phyloP scores from a whole-genome alignment of 1,284 basidiomycete species.

The Inonotus obliquus region DNA sequence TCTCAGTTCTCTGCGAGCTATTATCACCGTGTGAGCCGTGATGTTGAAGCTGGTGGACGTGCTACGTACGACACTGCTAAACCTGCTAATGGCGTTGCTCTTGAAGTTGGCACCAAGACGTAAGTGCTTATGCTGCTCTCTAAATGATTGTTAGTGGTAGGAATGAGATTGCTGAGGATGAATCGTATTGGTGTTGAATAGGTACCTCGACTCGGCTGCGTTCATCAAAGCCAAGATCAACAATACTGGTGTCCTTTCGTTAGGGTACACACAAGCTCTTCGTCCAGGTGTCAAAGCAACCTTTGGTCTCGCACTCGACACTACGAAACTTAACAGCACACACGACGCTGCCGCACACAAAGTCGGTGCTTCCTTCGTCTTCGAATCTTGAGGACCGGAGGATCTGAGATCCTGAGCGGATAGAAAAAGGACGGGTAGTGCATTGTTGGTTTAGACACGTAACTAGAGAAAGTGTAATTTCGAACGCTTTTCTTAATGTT shows the following conservation, averaged over 20 bases:
- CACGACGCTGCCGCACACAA: constrained; percentile 67
- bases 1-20: constrained; percentile 94
- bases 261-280: constrained; percentile 90
- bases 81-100: constrained; percentile 80
- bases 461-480: neutral
- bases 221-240: constrained; percentile 99
- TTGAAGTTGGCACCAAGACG: constrained; percentile 97
- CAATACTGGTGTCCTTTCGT: constrained; percentile 87
- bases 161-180: neutral
- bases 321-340: constrained; percentile 77
- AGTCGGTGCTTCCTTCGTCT: constrained; percentile 70
- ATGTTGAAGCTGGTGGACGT: constrained; percentile 98
- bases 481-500: neutral
- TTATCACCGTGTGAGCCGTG: constrained; percentile 94
- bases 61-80: constrained; percentile 96
- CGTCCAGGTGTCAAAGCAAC: constrained; percentile 94
- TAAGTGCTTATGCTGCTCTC: constrained; percentile 36
- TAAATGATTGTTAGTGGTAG: neutral
- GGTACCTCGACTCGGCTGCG: constrained; percentile 83
- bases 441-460: neutral
- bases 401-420: too few relatives aligned
- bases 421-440: neutral
- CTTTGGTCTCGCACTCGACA: constrained; percentile 91
- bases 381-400: constrained; percentile 67
- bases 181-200: constrained; percentile 24